phyloP scores from a whole-genome alignment of 306 rosid species.

The Cucurbita argyrosperma region DNA sequence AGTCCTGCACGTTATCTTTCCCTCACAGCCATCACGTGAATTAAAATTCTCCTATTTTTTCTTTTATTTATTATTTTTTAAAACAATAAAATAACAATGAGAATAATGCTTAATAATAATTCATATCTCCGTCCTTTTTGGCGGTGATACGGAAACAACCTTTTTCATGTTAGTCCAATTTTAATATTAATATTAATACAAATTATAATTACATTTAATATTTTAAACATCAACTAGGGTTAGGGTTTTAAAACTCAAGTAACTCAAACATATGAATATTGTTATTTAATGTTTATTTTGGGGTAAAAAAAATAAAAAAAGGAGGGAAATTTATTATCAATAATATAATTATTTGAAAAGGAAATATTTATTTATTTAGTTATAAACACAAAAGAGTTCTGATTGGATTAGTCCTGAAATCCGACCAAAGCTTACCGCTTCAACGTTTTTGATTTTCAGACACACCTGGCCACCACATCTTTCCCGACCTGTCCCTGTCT shows the following conservation, averaged over 20 bases:
- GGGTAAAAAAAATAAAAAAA: no score
- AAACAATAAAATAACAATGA: background rate
- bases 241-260: no score
- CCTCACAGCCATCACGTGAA: background rate
- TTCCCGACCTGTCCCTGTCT: slow-evolving; percentile 5
- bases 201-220: background rate
- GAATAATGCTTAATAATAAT: background rate
- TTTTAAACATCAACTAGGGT: background rate
- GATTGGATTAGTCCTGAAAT: background rate
- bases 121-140: slow-evolving; percentile 1
- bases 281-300: no score
- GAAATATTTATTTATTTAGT: background rate
- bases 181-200: background rate
- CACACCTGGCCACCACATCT: slow-evolving; percentile 3
- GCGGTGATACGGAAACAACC: background rate
- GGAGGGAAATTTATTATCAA: no score
- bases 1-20: background rate
- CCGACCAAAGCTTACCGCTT: background rate
- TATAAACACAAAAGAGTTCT: background rate
- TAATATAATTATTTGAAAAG: no score
- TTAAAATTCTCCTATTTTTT: background rate
- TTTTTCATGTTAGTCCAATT: background rate
- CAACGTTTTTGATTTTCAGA: slow-evolving; percentile 16
- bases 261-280: no score
- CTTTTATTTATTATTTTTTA: background rate